A percentile compares a stretch with the other conserved stretches of the same genome.
phyloP scores from a whole-genome alignment of 2,329 filamentous ascomycete species.

The Penicillium sp. region DNA sequence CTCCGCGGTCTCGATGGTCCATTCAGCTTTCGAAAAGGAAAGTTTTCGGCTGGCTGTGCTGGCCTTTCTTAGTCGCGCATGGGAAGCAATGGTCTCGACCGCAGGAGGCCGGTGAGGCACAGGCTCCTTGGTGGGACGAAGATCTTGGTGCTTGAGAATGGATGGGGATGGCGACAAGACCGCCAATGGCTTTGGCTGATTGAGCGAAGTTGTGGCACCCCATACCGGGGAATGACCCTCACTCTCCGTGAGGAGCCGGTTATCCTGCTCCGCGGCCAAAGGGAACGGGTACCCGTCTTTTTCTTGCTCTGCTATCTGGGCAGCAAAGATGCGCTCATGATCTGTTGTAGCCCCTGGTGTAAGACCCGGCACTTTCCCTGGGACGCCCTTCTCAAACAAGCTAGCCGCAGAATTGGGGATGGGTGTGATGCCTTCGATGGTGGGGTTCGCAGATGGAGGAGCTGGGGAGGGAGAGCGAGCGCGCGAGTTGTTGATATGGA shows the following conservation, averaged over 20 bases:
- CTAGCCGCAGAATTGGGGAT: slow-evolving; percentile 24
- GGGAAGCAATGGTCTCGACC: slow-evolving; percentile 6
- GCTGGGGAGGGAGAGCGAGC: slow-evolving; percentile 38
- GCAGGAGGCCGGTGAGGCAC: slow-evolving; percentile 15
- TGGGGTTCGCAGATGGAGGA: slow-evolving; percentile 20
- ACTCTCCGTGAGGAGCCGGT: slow-evolving; percentile 53
- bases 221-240: slow-evolving; percentile 69
- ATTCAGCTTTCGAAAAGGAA: slow-evolving; percentile 66
- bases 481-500: slow-evolving; percentile 50
- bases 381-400: slow-evolving; percentile 28
- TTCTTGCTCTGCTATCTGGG: slow-evolving; percentile 20
- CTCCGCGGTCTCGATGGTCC: slow-evolving; percentile 73
- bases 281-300: slow-evolving; percentile 27
- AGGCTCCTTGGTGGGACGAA: slow-evolving; percentile 20
- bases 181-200: slow-evolving; percentile 70
- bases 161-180: slow-evolving; percentile 66
- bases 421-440: slow-evolving; percentile 23
- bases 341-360: slow-evolving; percentile 38
- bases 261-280: slow-evolving; percentile 31
- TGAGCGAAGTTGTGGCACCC: slow-evolving; percentile 56
- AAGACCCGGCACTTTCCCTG: slow-evolving; percentile 19
- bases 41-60: slow-evolving; percentile 50
- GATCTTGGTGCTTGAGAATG: slow-evolving; percentile 59
- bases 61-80: slow-evolving; percentile 12
- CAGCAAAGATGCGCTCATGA: slow-evolving; percentile 36